A percentile compares a stretch with the other conserved stretches of the same genome.
phyloP scores from a whole-genome alignment of 352 stramenopile species.

The Pythium aquatile region DNA sequence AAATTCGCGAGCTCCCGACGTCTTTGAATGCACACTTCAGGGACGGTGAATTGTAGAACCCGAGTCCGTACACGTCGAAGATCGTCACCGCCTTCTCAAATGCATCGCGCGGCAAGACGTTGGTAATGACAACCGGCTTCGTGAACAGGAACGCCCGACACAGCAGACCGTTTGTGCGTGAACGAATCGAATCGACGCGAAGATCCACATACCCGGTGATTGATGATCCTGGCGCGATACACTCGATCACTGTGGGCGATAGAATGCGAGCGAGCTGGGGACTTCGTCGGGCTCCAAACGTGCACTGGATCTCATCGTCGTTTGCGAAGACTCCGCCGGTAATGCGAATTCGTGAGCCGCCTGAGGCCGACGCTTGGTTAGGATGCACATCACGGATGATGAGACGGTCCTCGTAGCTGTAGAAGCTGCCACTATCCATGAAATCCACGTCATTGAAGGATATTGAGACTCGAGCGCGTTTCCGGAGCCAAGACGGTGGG shows the following conservation, averaged over 20 bases:
- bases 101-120: conserved; percentile 37
- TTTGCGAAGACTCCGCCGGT: conserved; percentile 45
- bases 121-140: conserved; percentile 34
- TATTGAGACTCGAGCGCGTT: conserved; percentile 34
- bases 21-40: conserved; percentile 48
- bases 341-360: conserved; percentile 65
- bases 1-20: background rate
- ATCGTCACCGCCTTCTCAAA: conserved; percentile 44
- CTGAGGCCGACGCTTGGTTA: conserved; percentile 42
- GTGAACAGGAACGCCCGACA: conserved; percentile 45
- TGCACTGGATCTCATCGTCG: conserved; percentile 45
- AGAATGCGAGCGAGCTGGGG: conserved; percentile 31
- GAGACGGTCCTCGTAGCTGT: conserved; percentile 40
- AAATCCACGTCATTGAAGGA: conserved; percentile 76
- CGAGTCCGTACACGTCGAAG: conserved; percentile 60
- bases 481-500: conserved; percentile 27
- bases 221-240: conserved; percentile 31
- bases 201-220: conserved; percentile 26
- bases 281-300: conserved; percentile 36
- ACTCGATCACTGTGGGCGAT: conserved; percentile 44
- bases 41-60: conserved; percentile 45
- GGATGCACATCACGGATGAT: conserved; percentile 39
- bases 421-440: conserved; percentile 26
- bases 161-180: conserved; percentile 28
- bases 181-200: conserved; percentile 8